Conservation (phyloP, 352 stramenopile genomes). For the Globisporangium apiculatum region DNA sequence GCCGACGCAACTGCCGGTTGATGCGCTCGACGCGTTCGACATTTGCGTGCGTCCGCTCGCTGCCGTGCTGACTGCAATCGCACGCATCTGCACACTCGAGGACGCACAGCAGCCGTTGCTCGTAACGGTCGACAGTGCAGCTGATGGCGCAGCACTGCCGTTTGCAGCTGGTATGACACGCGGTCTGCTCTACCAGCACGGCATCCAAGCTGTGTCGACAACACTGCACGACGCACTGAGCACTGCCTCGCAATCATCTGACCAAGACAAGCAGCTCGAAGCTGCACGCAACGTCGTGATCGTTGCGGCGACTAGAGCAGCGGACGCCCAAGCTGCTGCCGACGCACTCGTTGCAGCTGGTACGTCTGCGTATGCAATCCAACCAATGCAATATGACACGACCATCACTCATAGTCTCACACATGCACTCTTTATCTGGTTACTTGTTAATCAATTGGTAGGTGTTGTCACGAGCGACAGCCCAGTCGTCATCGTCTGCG, state of each 20-base stretch:
- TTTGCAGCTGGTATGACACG: conserved; percentile 3
- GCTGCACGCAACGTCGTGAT: conserved; percentile 14
- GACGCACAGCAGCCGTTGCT: background rate
- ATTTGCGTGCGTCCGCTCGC: conserved; percentile 10
- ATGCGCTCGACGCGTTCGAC: conserved; percentile 9
- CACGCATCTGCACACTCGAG: conserved; percentile 1
- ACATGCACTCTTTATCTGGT: background rate
- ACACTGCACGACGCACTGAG: background rate
- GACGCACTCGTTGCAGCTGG: conserved; percentile 19
- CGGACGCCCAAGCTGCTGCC: conserved; percentile 7
- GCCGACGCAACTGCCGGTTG: background rate
- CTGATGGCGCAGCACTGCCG: background rate
- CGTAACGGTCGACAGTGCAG: conserved; percentile 1
- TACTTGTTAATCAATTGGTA: too few species aligned
- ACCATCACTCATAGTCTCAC: background rate
- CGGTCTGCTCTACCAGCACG: conserved; percentile 27
- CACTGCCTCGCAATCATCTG: background rate
- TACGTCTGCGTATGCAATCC: conserved; percentile 11
- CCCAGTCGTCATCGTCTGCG: conserved; percentile 23
- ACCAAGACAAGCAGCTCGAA: background rate
- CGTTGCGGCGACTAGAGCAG: conserved; percentile 16
- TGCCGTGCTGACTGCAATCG: conserved; percentile 6
- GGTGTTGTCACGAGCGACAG: conserved; percentile 10
- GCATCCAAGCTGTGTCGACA: conserved; percentile 20
- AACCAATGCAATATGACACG: too few species aligned